Base-by-base conservation (phyloP, 805 yeast genomes). In the Suhomyces tanzawaensis region DNA sequence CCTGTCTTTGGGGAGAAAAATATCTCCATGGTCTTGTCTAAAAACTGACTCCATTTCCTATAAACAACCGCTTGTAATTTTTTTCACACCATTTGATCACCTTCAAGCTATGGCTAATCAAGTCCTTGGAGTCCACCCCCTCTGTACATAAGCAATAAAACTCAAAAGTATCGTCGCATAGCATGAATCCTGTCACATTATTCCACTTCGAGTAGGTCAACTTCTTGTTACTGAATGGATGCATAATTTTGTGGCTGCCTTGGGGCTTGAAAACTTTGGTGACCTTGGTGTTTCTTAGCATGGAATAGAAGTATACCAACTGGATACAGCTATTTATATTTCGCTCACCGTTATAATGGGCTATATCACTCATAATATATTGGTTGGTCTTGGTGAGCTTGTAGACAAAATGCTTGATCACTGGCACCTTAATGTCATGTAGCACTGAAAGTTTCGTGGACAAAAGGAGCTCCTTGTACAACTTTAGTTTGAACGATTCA, bases 361-460 rank as follows among this genome's bases (percentile, higher is more conserved):
- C 41, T 26, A 48, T 45, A 49, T 63, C 71, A 33, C 73, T 71
- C 53, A 68, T 69, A 46, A 78, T 72, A 49, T 72, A 81, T 50
- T 87, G 97, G 13, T 87, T 79, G 40, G 76, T 75, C 16, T 64
- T 64, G 42, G 77, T 81, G 23, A 86, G 77, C 59, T 86, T 89
- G 67, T 79, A 90, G 17, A 89, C 73, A 54, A 90, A 93, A 62
- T 89, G 96, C 43, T 79, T 75, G 8, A 91, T 72, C 19, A 72
- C 57, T 0, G 75, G 56, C 1, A 55, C 55, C 18, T 52, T 36
- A 14, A 60, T 46, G 28, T 60, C 62, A 5, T 44, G 32, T 4
- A 48, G 23, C 7, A 57, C 46, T 6, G 60, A 53, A 6, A 57
- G 32, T n/a, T 37, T 47, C 9, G 31, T 40, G 7, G 48, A 45